Evolutionary conservation across 169 alveolate species (phyloP), one percentile per base, ranked within the genome.

Genomic region (Plasmodium malariae): DNA sequence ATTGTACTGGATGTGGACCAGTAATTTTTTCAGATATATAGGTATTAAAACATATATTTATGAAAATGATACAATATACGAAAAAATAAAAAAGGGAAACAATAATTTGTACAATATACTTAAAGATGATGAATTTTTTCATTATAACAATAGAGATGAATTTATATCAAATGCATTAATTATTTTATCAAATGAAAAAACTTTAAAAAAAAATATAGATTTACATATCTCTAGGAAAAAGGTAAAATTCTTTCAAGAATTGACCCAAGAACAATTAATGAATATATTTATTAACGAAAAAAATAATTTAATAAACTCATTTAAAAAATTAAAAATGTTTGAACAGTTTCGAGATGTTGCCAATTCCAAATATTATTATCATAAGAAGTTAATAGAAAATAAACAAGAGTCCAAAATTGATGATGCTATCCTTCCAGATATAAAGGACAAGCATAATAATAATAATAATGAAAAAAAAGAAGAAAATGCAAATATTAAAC

Each of bases 311-410:
- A 83, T 83, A 67, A 83, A 83, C 32, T 51, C 91, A 49, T 83
- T 17, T 57, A 57, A 83, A 2, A 83, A 83, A 51, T 67, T 43
- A 17, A 36, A 67, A 83, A 67, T 51, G 72, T 67, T 83, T 49
- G 73, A 65, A 32, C 45, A 83, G 19, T 67, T 83, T 60, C 80
- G 91, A 5, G 91, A 83, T 55, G 91, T 83, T 67, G 76, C 70
- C 3, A 83, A 83, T 83, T 83, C 91, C n/a, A 83, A 83, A 60
- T 83, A 83, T 83, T 68, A 54, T 83, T 83, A 83, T 70, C 85
- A 83, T 24, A 67, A 54, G 36, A 57, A 60, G 14, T 40, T 83
- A 30, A 21, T 63, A 32, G 85, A 83, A 54, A 83, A 32, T 57
- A 59, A 83, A 28, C 24, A 45, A 28, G 80, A 65, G n/a, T 14